Conservation (phyloP, 352 stramenopile species). For the Phytophthora cajani region DNA sequence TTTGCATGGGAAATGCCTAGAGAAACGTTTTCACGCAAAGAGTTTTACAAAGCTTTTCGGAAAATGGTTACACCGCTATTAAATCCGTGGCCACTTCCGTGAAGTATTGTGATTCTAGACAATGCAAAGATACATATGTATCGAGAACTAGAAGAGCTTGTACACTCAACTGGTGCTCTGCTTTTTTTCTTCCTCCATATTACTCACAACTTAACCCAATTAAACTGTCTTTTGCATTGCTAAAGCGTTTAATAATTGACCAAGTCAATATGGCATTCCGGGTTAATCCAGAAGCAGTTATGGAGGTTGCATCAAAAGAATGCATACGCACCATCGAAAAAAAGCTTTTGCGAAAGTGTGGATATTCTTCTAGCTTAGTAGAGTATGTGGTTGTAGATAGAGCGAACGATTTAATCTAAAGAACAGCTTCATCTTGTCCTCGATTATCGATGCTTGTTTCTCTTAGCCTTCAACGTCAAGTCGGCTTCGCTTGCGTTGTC, state of each 20-base stretch:
- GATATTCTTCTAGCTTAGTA: slow-evolving; percentile 3
- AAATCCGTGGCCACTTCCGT: slow-evolving; percentile 6
- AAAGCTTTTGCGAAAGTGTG: background rate
- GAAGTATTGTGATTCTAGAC: slow-evolving; percentile 8
- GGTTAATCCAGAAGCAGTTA: slow-evolving; percentile 10
- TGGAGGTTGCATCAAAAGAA: slow-evolving; percentile 17
- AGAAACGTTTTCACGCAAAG: slow-evolving; percentile 3
- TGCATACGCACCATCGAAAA: too few relatives aligned
- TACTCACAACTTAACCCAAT: slow-evolving; percentile 24
- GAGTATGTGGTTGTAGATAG: slow-evolving; percentile 3
- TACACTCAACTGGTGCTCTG: slow-evolving; percentile 4
- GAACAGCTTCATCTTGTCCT: background rate
- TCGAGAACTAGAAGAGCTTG: slow-evolving; percentile 8
- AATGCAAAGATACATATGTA: slow-evolving; percentile 18
- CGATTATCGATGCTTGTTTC: background rate
- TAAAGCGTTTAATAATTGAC: slow-evolving; percentile 22
- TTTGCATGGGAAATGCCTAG: slow-evolving; percentile 8
- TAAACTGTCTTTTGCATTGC: slow-evolving; percentile 20
- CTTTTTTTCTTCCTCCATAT: slow-evolving; percentile 29
- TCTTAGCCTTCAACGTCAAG: background rate
- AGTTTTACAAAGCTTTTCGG: slow-evolving; percentile 9
- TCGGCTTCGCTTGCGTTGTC: background rate
- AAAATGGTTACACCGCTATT: slow-evolving; percentile 1
- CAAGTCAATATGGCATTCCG: slow-evolving; percentile 22
- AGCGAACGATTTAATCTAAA: slow-evolving; percentile 2